Evolutionary conservation across 176 grass and related monocot genomes (phyloP).

Genomic region (Coix lacrymajobi): DNA sequence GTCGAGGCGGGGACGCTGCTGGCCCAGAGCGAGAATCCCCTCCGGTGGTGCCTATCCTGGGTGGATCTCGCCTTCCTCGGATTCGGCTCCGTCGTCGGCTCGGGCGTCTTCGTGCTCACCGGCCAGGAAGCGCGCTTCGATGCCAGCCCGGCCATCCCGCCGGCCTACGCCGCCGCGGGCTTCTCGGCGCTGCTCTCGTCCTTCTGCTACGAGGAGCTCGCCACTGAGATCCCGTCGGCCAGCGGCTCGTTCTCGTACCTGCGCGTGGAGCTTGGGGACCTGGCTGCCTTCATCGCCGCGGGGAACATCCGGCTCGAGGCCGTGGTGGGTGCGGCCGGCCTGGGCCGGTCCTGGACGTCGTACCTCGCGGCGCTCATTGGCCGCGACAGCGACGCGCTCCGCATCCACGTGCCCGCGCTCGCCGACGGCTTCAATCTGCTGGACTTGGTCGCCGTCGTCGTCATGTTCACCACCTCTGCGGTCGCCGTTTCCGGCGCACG

Average conservation of each 20-base stretch:
- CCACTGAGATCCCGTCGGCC: constrained; percentile 51
- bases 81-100: constrained; percentile 53
- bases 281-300: constrained; percentile 44
- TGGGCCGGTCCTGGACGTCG: constrained; percentile 51
- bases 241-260: constrained; percentile 58
- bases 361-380: constrained; percentile 51
- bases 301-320: constrained; percentile 55
- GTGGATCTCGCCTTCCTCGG: constrained; percentile 47
- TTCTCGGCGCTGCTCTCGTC: constrained; percentile 43
- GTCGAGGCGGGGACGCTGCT: constrained; percentile 40
- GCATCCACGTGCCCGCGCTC: constrained; percentile 33
- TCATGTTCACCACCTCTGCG: constrained; percentile 28
- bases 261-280: constrained; percentile 49
- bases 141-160: constrained; percentile 48
- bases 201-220: constrained; percentile 51
- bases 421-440: constrained; percentile 42
- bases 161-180: constrained; percentile 47
- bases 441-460: constrained; percentile 45
- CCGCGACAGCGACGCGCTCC: constrained; percentile 37
- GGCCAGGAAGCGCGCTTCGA: constrained; percentile 57
- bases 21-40: constrained; percentile 47
- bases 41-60: constrained; percentile 43
- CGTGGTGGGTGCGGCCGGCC: constrained; percentile 34
- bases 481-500: constrained; percentile 36
- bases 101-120: constrained; percentile 60